Base-by-base conservation (phyloP, 148 eudicot genomes). In the Rhododendron kiyosumense region DNA sequence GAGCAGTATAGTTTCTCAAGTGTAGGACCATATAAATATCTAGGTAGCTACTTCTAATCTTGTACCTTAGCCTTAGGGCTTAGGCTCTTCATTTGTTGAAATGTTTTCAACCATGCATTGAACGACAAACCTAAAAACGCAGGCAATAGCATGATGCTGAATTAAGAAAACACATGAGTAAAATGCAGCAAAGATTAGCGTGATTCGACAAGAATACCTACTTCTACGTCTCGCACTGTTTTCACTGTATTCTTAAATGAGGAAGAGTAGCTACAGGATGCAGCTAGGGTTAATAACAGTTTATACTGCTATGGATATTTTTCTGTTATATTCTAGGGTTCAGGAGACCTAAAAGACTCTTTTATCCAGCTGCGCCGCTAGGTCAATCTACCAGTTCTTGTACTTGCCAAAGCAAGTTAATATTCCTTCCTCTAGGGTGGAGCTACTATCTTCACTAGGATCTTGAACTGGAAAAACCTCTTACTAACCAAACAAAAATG, bases 311-410 rank as follows among this genome's bases (percentile, higher is more conserved):
- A 28, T 69, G 59, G 43, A 48, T 38, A 45, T 14, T 71, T 81
- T 46, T 48, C 17, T 12, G 18, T 32, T 65, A 43, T n/a, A 22
- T 63, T 83, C 85, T 82, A n/a, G 78, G 85, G 61, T 83, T 83
- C 30, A 32, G 30, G 22, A 28, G 57, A 18, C 41, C 85, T 59
- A 30, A 83, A 32, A 30, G 79, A 63, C 1, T 41, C 20, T 83
- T 83, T 20, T 20, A n/a, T 65, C 14, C 54, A 45, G 77, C 54
- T 65, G 52, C 22, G 4, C 69, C 11, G 10, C 71, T 65, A n/a
- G 71, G 28, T 83, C 34, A 46, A 63, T 65, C 28, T 61, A 38
- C 20, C 36, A 18, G 36, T 61, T 36, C 71, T 61, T 82, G 18
- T 24, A 1, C 80, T 52, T 82, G 34, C 48, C 75, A 61, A 24